A percentile compares a stretch with the other conserved stretches of the same genome.
Evolutionary conservation across 1,284 basidiomycete genomes (phyloP).

Genomic region (Thecaphora thlaspeos): DNA sequence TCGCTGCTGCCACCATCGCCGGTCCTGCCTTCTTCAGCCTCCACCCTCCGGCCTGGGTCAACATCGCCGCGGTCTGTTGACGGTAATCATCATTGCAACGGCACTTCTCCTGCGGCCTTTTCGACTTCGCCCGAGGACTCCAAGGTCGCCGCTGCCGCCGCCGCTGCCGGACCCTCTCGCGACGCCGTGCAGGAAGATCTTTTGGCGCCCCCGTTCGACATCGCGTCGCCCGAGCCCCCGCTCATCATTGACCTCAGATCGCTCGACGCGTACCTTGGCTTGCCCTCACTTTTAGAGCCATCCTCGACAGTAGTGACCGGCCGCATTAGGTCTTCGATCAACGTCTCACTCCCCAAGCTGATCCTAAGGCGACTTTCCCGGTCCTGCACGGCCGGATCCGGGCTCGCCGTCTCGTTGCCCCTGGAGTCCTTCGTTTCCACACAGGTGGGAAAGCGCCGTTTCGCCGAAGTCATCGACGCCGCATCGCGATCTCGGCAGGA

Average conservation of each 20-base stretch:
- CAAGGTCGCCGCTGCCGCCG: not conserved
- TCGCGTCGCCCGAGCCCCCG: not conserved
- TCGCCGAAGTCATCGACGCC: constrained; percentile 16
- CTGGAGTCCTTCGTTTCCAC: constrained; percentile 1
- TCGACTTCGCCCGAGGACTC: no score
- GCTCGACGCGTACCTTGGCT: not conserved
- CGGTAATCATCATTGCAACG: no score
- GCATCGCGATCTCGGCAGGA: no score
- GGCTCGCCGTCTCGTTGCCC: not conserved
- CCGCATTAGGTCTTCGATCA: not conserved
- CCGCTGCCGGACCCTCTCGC: not conserved
- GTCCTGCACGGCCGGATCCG: not conserved
- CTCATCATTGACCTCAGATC: not conserved
- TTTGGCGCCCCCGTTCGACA: constrained; percentile 1
- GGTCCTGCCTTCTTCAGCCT: not conserved
- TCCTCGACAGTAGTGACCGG: not conserved
- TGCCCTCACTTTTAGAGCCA: not conserved
- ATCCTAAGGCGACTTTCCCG: not conserved
- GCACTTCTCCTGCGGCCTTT: no score
- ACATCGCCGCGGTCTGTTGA: not conserved
- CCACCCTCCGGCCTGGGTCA: not conserved
- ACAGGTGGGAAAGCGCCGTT: constrained; percentile 25
- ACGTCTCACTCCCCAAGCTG: not conserved
- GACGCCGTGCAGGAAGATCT: not conserved
- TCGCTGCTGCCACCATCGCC: not conserved